These are phyloP conservation scores for Bisporella sp. DNA, from an alignment of 2,329 filamentous ascomycete species.

Conservation along the genomic window DNA sequence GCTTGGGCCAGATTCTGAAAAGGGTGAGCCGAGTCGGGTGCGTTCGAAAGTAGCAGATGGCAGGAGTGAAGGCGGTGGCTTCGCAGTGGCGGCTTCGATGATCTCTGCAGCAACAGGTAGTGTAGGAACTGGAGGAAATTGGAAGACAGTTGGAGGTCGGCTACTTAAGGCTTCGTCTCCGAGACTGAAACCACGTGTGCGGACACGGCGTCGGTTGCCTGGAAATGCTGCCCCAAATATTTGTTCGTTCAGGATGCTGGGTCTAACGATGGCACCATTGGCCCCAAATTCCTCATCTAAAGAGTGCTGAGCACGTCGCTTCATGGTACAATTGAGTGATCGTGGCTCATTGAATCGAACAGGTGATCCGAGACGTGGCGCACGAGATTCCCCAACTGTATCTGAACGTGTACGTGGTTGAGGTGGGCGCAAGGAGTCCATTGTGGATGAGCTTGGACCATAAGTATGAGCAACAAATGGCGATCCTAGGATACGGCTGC, in stretches of 20 bases:
- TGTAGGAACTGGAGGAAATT: slow-evolving; percentile 3
- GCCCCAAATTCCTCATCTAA: slow-evolving; percentile 22
- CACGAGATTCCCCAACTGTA: background rate
- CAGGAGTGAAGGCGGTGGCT: slow-evolving; percentile 18
- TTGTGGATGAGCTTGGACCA: slow-evolving; percentile 49
- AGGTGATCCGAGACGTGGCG: slow-evolving; percentile 21
- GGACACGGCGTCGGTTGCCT: slow-evolving; percentile 20
- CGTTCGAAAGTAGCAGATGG: slow-evolving; percentile 23
- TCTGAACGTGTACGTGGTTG: slow-evolving; percentile 12
- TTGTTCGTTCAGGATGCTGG: slow-evolving; percentile 24
- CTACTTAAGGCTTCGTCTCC: slow-evolving; percentile 21
- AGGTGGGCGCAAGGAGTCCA: slow-evolving; percentile 8
- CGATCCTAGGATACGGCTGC: slow-evolving; percentile 18
- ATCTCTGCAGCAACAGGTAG: background rate
- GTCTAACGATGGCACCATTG: slow-evolving; percentile 18
- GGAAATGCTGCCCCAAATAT: slow-evolving; percentile 20
- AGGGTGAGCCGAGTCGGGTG: slow-evolving; percentile 52
- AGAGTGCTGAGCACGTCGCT: slow-evolving; percentile 23
- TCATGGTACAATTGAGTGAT: slow-evolving; percentile 22
- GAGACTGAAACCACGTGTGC: slow-evolving; percentile 27
- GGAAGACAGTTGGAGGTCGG: slow-evolving; percentile 14
- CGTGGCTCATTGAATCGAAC: slow-evolving; percentile 19
- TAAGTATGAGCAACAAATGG: slow-evolving; percentile 50
- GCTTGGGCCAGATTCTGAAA: slow-evolving; percentile 42
- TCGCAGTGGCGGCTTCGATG: slow-evolving; percentile 2